Evolutionary conservation across 2,329 filamentous ascomycete species (phyloP), one percentile per base, ranked within the genome.

Genomic region (Arthroderma uncinatum): DNA sequence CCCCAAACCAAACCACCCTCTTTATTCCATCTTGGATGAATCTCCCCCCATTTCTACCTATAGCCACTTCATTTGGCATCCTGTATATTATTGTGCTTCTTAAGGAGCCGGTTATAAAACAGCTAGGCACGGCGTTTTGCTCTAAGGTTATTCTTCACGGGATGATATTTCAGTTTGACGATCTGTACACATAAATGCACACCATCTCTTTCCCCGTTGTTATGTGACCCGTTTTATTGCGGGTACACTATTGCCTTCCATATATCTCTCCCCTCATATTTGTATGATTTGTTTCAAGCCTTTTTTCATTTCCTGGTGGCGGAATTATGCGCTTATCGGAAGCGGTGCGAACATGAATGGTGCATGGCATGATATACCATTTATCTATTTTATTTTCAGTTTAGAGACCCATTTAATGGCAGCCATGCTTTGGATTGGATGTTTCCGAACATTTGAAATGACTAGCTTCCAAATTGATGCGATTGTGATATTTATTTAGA

Each of bases 241-340:
- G 10, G 28, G 6, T 5, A 34, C 59, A 65, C 34, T 61, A 57
- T 59, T 58, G 59, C 59, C 60, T 58, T 63, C 60, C 61, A 60
- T 57, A 64, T 62, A 63, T 70, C 68, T 68, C 50, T 68, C 66
- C 64, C 67, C 69, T 68, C 61, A 34, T 62, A 58, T 69, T 66
- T 70, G 70, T 65, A 68, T 65, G 68, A 67, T 54, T 63, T 57
- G 25, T 25, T 21, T 48, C 21, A 48, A 23, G 44, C 12, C 23
- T 30, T 48, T 48, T 42, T 23, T 28, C n/a, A 10, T 48, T 16
- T 30, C 44, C 44, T 48, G 4, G 9, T 48, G 44, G 23, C 44
- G 44, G 44, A 48, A 28, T 28, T 3, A 28, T 48, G 44, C 8
- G 44, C 44, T 48, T 12, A 25, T 30, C n/a, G 10, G 23, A 25